These are phyloP conservation scores for Rhizophagus clarus DNA, from an alignment of 192 early-diverging fungal species.

Conservation along the genomic window DNA sequence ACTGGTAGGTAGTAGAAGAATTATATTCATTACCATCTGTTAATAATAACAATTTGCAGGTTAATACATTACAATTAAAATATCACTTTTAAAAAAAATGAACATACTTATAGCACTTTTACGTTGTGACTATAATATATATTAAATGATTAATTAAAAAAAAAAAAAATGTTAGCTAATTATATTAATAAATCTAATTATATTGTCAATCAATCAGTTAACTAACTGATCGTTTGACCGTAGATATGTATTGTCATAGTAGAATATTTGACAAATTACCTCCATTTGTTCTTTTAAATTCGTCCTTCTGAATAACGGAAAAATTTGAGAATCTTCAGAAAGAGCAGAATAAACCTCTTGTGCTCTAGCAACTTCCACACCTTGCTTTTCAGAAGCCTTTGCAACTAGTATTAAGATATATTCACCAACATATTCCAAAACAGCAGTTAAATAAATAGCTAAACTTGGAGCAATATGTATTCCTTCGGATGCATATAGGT, in stretches of 20 bases:
- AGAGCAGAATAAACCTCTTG: constrained; percentile 56
- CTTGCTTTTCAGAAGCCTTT: constrained; percentile 47
- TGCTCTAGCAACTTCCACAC: constrained; percentile 56
- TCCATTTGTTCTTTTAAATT: constrained; percentile 52
- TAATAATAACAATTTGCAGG: not conserved
- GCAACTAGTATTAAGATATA: constrained; percentile 53
- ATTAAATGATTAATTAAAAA: too few species aligned
- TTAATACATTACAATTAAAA: not conserved
- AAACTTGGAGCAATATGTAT: constrained; percentile 45
- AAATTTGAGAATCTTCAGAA: constrained; percentile 56
- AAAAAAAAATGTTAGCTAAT: too few species aligned
- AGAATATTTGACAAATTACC: constrained; percentile 32
- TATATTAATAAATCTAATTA: too few species aligned
- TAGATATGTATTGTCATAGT: too few species aligned
- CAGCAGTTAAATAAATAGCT: constrained; percentile 63
- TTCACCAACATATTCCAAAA: constrained; percentile 62
- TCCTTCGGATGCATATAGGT: constrained; percentile 35
- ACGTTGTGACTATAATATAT: not conserved
- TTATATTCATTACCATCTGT: not conserved
- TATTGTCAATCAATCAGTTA: too few species aligned
- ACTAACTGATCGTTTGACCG: too few species aligned
- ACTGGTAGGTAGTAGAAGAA: not conserved
- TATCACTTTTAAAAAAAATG: not conserved
- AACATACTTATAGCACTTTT: not conserved
- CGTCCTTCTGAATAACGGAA: constrained; percentile 50